Percentiles rank a stretch among this genome's conserved stretches.
Conservation (phyloP, 257 asterid genomes). For the Nicotiana paniculata region DNA sequence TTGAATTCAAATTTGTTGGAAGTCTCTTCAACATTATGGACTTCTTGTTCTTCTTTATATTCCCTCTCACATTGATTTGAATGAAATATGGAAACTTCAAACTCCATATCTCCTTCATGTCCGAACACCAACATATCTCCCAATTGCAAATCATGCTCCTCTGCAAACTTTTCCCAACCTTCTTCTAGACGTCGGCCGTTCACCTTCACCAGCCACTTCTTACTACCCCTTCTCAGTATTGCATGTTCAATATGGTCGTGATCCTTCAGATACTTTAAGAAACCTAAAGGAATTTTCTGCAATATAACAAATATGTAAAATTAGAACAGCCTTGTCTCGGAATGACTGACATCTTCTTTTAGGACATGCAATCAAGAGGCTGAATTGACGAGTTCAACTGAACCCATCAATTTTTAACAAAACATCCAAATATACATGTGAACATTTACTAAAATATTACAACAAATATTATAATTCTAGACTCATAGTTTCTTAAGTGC, state of each 20-base stretch:
- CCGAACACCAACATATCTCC: conserved; percentile 11
- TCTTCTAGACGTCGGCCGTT: not conserved
- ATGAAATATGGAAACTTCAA: conserved; percentile 6
- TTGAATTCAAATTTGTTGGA: not conserved
- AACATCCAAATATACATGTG: not conserved
- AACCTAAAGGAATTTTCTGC: conserved; percentile 7
- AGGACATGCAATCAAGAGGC: not conserved
- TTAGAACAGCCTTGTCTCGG: not conserved
- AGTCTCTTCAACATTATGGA: not conserved
- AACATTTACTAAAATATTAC: not conserved
- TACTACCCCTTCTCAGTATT: not conserved
- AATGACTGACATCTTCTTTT: not conserved
- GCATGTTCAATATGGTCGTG: not conserved
- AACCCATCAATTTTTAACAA: not conserved
- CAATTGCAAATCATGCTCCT: conserved; percentile 5
- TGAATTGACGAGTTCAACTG: not conserved
- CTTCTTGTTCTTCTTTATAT: not conserved
- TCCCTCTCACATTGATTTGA: not conserved
- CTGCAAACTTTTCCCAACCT: conserved; percentile 11
- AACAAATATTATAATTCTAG: not conserved
- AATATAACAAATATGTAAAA: not conserved
- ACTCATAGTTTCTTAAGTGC: not conserved
- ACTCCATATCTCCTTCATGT: conserved; percentile 12
- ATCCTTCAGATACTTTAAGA: conserved; percentile 6
- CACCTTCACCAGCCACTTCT: conserved; percentile 10